A percentile compares a stretch with the other conserved stretches of the same genome.
These are phyloP conservation scores for Podospora bellae-mahoneyi DNA, from an alignment of 495 filamentous ascomycete species.

Conservation along the genomic window DNA sequence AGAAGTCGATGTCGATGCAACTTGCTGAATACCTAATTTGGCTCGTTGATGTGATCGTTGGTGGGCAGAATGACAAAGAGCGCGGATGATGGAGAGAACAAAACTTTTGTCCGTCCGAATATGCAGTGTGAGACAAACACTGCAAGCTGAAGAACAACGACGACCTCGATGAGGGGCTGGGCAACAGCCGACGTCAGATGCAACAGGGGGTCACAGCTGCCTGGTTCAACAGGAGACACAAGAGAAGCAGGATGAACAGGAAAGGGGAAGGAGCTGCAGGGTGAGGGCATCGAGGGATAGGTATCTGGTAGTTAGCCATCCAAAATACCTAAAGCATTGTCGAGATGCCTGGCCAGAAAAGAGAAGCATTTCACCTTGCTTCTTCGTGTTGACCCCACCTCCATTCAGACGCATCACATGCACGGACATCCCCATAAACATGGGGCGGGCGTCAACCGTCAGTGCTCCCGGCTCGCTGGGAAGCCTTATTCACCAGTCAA, in stretches of 20 bases:
- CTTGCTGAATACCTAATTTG: not conserved
- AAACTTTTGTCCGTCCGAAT: not conserved
- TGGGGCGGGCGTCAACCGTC: slow-evolving; percentile 11
- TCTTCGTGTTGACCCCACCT: not conserved
- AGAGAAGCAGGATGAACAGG: not conserved
- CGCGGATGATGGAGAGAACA: not conserved
- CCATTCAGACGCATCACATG: not conserved
- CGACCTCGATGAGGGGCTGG: not conserved
- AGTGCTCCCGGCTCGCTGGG: slow-evolving; percentile 25
- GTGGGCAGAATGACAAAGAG: not conserved
- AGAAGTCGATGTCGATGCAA: not conserved
- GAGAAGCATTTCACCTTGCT: not conserved
- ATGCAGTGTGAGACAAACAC: not conserved
- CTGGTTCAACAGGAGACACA: not conserved
- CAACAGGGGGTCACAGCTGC: slow-evolving; percentile 13
- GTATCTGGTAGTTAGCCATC: not conserved
- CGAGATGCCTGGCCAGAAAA: not conserved
- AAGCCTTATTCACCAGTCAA: slow-evolving; percentile 17
- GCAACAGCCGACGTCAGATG: slow-evolving; percentile 27
- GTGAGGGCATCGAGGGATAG: not conserved
- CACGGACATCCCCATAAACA: not conserved
- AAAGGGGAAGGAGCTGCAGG: not conserved
- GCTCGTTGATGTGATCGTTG: not conserved
- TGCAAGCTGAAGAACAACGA: slow-evolving; percentile 3
- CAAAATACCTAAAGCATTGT: not conserved